A percentile compares a stretch with the other conserved stretches of the same genome.
Conservation (phyloP, 2,329 filamentous ascomycete genomes). For the Diaporthe ilicicola region DNA sequence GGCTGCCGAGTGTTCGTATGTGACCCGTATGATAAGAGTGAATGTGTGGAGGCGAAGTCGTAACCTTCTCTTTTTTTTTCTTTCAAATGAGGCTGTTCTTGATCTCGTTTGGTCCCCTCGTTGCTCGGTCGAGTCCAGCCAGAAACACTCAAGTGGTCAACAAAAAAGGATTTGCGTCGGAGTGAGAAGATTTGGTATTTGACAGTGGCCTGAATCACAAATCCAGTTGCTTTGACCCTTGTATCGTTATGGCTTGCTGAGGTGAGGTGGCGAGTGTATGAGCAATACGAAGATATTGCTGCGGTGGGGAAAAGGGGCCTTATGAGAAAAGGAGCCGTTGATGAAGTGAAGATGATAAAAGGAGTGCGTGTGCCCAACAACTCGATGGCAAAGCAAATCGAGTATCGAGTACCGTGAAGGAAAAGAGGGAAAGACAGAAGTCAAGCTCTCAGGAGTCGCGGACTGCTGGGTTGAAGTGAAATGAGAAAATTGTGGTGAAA, state of each 20-base stretch:
- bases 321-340: slow-evolving; percentile 4
- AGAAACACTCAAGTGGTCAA: not conserved
- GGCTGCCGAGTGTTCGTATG: not conserved
- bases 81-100: slow-evolving; percentile 12
- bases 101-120: slow-evolving; percentile 10
- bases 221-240: slow-evolving; percentile 20
- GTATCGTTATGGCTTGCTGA: not conserved
- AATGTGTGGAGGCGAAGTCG: slow-evolving; percentile 16
- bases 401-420: slow-evolving; percentile 17
- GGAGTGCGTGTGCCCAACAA: slow-evolving; percentile 9
- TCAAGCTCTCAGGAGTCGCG: slow-evolving; percentile 13
- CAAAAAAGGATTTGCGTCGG: not conserved
- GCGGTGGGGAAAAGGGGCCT: slow-evolving; percentile 10
- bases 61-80: not conserved
- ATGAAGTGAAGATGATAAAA: not conserved
- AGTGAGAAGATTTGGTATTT: not conserved
- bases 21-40: slow-evolving; percentile 7
- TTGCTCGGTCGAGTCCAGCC: not conserved
- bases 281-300: slow-evolving; percentile 4
- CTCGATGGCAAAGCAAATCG: not conserved
- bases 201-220: slow-evolving; percentile 16
- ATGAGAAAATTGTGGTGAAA: slow-evolving; percentile 13
- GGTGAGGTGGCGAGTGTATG: not conserved
- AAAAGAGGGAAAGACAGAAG: slow-evolving; percentile 20
- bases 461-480: slow-evolving; percentile 19